Conservation (phyloP, 495 filamentous ascomycete genomes). For the Penicillium salamii region DNA sequence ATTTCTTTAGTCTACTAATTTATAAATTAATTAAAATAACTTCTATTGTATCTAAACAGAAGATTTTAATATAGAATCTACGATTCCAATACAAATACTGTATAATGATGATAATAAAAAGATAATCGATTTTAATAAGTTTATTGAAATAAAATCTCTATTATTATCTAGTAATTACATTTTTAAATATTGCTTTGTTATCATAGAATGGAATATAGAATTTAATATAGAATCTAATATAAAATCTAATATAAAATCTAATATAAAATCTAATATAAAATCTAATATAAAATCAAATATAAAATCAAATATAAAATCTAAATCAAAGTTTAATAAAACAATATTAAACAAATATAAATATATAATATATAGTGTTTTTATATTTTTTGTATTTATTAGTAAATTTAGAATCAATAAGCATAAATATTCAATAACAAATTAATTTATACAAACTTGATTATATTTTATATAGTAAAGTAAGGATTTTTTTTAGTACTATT, state of each 20-base stretch:
- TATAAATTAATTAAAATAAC: too few relatives aligned
- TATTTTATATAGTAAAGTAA: too few relatives aligned
- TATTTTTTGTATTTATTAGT: slow-evolving; percentile 1
- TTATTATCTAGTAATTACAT: background rate
- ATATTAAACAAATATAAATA: background rate
- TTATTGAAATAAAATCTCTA: background rate
- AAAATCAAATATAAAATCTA: too few relatives aligned
- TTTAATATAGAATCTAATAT: background rate
- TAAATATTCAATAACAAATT: background rate
- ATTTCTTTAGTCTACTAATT: too few relatives aligned
- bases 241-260: background rate
- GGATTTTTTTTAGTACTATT: too few relatives aligned
- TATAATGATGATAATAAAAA: background rate
- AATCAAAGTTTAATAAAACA: background rate
- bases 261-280: too few relatives aligned
- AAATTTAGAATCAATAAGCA: background rate
- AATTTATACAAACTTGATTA: too few relatives aligned
- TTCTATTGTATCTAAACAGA: background rate
- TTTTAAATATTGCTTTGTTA: background rate
- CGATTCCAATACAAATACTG: background rate
- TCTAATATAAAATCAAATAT: too few relatives aligned
- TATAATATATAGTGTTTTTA: slow-evolving; percentile 1
- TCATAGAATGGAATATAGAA: too few relatives aligned
- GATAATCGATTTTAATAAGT: background rate
- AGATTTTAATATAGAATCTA: background rate